These are phyloP conservation scores for Annona squamosa DNA, from an alignment of 164 flowering plant species.

Conservation along the genomic window DNA sequence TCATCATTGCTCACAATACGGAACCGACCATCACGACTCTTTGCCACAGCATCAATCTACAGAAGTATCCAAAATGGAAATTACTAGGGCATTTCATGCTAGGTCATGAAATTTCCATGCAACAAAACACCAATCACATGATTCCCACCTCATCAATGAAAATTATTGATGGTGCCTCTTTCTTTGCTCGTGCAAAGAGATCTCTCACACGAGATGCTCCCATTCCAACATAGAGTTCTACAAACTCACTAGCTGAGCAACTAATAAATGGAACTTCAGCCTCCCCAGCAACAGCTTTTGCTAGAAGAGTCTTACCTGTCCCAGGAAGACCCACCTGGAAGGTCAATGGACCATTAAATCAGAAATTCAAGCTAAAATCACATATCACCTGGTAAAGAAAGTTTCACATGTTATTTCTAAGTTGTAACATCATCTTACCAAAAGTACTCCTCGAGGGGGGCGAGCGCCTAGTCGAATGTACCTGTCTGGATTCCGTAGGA, in stretches of 20 bases:
- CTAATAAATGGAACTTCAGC: conserved; percentile 98
- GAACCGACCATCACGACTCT: conserved; percentile 91
- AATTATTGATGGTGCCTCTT: conserved; percentile 95
- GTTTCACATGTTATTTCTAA: background rate
- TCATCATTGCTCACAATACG: conserved; percentile 95
- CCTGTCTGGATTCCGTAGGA: conserved; percentile 84
- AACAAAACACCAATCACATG: background rate
- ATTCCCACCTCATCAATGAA: conserved; percentile 88
- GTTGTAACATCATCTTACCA: conserved; percentile 55
- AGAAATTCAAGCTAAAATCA: background rate
- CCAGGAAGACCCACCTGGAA: conserved; percentile 99
- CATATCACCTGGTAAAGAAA: background rate
- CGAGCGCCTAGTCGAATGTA: conserved; percentile 89
- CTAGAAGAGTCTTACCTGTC: conserved; percentile 97
- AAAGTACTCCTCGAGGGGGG: conserved; percentile 94
- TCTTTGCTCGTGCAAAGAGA: conserved; percentile 91
- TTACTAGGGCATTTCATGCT: background rate
- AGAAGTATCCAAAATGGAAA: conserved; percentile 9
- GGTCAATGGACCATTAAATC: conserved; percentile 17
- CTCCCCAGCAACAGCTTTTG: conserved; percentile 99
- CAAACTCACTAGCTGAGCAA: conserved; percentile 98
- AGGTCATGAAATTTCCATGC: background rate
- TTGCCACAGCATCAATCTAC: conserved; percentile 99
- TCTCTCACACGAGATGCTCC: conserved; percentile 99
- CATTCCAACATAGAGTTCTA: conserved; percentile 97